These are phyloP conservation scores for Grifola frondosa DNA, from an alignment of 1,284 basidiomycete species.

Conservation along the genomic window DNA sequence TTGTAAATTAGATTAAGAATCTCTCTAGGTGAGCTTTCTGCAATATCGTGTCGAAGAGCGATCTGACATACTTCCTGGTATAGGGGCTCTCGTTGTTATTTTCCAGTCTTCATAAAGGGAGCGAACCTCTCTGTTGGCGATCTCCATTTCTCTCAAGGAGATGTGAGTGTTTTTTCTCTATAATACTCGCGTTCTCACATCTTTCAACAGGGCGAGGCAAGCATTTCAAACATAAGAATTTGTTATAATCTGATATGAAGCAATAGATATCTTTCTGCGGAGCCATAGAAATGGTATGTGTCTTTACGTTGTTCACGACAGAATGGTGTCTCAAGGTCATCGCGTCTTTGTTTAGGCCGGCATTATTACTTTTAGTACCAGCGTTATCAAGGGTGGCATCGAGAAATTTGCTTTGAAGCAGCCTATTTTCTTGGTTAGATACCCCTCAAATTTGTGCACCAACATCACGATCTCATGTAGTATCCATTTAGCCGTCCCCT, in stretches of 20 bases:
- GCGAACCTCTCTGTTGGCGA: slow-evolving; percentile 81
- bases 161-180: slow-evolving; percentile 42
- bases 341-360: slow-evolving; percentile 53
- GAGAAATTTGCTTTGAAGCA: slow-evolving; percentile 75
- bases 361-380: slow-evolving; percentile 71
- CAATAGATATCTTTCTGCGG: slow-evolving; percentile 68
- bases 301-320: neutral
- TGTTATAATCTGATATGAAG: slow-evolving; percentile 1
- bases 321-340: slow-evolving; percentile 8
- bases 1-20: slow-evolving; percentile 81
- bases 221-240: neutral
- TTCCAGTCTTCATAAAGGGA: slow-evolving; percentile 76
- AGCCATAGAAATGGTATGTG: slow-evolving; percentile 72
- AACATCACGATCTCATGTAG: neutral
- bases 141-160: slow-evolving; percentile 80
- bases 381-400: slow-evolving; percentile 74
- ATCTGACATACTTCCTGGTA: neutral
- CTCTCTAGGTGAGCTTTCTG: slow-evolving; percentile 47
- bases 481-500: slow-evolving; percentile 57
- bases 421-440: slow-evolving; percentile 67
- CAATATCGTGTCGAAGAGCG: neutral
- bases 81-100: slow-evolving; percentile 69
- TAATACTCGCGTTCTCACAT: neutral
- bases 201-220: slow-evolving; percentile 51
- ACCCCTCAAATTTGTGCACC: neutral